phyloP scores from a whole-genome alignment of 768 basidiomycete genomes.

The Suillus plorans region DNA sequence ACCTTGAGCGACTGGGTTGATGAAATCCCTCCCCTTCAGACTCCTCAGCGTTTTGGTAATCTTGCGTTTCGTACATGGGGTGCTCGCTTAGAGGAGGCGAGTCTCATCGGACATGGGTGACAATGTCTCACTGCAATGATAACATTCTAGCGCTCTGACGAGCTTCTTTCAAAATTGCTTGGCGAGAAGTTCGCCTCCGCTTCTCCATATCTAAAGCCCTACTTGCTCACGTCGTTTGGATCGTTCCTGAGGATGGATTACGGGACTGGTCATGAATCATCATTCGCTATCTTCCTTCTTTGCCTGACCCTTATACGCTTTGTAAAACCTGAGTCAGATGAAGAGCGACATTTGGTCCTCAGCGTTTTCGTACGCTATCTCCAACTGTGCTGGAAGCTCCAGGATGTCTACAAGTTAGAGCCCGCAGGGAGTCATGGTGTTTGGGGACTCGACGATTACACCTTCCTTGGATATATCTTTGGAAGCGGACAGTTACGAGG shows the following conservation, averaged over 20 bases:
- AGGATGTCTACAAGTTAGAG: constrained; percentile 87
- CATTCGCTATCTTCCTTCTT: constrained; percentile 79
- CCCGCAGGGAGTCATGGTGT: constrained; percentile 98
- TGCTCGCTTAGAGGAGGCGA: constrained; percentile 71
- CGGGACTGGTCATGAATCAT: constrained; percentile 93
- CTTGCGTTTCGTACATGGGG: constrained; percentile 89
- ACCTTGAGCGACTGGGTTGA: constrained; percentile 74
- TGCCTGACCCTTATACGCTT: constrained; percentile 70
- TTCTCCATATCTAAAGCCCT: constrained; percentile 71
- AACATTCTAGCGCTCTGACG: constrained; percentile 48
- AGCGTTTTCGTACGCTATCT: constrained; percentile 77
- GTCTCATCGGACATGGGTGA: constrained; percentile 6
- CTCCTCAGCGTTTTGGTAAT: constrained; percentile 89
- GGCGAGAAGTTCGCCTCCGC: constrained; percentile 41
- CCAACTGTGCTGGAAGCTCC: constrained; percentile 78
- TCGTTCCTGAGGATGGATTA: constrained; percentile 92
- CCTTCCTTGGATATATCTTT: constrained; percentile 86
- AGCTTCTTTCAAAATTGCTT: constrained; percentile 50
- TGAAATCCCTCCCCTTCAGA: constrained; percentile 70
- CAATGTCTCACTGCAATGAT: constrained; percentile 2
- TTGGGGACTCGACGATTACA: constrained; percentile 95
- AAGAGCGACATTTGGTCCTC: constrained; percentile 63
- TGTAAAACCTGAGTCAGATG: constrained; percentile 52
- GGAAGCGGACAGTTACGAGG: constrained; percentile 89
- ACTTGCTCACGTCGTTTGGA: constrained; percentile 83